These are phyloP conservation scores for Rhodotorula sp. DNA, from an alignment of 1,284 basidiomycete species.

Conservation along the genomic window DNA sequence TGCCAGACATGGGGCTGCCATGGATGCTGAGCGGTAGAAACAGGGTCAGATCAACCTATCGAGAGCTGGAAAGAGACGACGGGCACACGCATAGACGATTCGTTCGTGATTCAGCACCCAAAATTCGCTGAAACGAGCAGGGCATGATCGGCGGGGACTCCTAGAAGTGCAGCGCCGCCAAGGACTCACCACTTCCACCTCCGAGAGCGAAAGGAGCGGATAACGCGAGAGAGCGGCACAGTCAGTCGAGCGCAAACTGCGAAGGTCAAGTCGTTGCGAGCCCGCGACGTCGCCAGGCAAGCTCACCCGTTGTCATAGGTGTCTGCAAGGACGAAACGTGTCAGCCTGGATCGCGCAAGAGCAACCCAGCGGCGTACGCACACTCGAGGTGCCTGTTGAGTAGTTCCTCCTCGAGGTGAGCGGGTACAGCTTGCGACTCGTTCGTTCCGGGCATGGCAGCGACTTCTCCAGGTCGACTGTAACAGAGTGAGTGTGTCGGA, in stretches of 20 bases:
- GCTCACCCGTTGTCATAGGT: slow-evolving; percentile 33
- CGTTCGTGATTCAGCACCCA: slow-evolving; percentile 46
- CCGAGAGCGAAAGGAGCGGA: background rate
- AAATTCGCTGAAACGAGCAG: slow-evolving; percentile 43
- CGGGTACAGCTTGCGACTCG: slow-evolving; percentile 3
- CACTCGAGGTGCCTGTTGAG: slow-evolving; percentile 28
- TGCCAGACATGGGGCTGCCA: slow-evolving; percentile 44
- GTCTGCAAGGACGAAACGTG: background rate
- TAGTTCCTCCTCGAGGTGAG: slow-evolving; percentile 32
- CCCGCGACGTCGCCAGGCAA: background rate
- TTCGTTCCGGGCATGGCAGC: background rate
- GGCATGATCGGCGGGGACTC: background rate
- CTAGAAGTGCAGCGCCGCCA: no score
- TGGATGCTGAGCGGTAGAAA: background rate
- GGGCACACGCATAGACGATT: slow-evolving; percentile 42
- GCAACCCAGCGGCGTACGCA: background rate
- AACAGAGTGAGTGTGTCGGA: background rate
- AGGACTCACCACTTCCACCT: background rate
- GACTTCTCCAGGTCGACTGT: background rate
- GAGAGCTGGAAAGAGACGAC: no score
- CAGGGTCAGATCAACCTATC: no score
- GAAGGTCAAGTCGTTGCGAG: background rate
- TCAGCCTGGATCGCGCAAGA: background rate
- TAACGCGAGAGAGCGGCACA: no score
- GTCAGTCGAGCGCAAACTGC: background rate